A percentile compares a stretch with the other conserved stretches of the same genome.
Evolutionary conservation across 441 rosid species (phyloP).

Genomic region (Macaranga tanarius): DNA sequence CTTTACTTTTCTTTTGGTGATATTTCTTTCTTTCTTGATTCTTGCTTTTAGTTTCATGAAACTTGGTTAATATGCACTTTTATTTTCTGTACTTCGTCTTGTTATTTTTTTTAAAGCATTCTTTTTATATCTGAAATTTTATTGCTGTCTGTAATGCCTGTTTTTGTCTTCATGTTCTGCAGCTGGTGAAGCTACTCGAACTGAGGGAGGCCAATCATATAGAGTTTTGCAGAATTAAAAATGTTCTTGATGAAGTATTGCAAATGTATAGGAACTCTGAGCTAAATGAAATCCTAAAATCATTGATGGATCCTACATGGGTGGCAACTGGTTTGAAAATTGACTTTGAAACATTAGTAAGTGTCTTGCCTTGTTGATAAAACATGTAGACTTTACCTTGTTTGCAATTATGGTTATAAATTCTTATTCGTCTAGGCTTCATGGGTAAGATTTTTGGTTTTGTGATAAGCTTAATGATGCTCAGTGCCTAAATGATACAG

Average conservation of each 20-base stretch:
- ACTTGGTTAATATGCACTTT: constrained; percentile 10
- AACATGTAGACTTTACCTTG: background rate
- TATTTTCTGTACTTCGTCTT: background rate
- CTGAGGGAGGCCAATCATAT: constrained; percentile 90
- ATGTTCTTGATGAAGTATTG: constrained; percentile 77
- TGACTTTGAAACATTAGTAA: constrained; percentile 77
- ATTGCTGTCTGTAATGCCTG: constrained; percentile 23
- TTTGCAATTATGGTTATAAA: background rate
- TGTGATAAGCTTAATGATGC: background rate
- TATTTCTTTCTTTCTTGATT: background rate
- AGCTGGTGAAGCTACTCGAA: constrained; percentile 98
- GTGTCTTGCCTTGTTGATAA: constrained; percentile 15
- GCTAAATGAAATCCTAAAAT: constrained; percentile 66
- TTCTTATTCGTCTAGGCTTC: background rate
- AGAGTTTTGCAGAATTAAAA: constrained; percentile 87
- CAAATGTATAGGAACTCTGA: constrained; percentile 63
- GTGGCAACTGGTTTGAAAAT: constrained; percentile 92
- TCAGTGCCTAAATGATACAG: background rate
- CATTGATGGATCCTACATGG: constrained; percentile 93
- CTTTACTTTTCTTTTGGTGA: background rate
- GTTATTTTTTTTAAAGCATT: background rate
- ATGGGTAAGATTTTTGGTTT: background rate
- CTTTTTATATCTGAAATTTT: background rate
- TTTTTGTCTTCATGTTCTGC: constrained; percentile 31
- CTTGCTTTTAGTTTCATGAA: background rate